These are phyloP conservation scores for Aspergillus fructus DNA, from an alignment of 2,329 filamentous ascomycete genomes.

Conservation along the genomic window DNA sequence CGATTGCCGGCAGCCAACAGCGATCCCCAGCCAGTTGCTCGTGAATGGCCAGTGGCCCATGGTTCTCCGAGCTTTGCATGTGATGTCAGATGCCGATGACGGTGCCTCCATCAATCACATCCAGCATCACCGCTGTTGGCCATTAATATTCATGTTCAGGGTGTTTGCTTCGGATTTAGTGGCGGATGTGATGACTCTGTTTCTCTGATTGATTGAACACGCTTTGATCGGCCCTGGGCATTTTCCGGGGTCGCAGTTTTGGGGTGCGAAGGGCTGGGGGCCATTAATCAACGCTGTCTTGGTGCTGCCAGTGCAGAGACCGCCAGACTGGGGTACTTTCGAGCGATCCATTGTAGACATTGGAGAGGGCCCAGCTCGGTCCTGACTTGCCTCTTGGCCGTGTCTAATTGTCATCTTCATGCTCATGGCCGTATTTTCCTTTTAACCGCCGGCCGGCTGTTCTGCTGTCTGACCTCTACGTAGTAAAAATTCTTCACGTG, in stretches of 20 bases:
- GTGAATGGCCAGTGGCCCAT: background rate
- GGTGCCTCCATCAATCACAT: conserved; percentile 4
- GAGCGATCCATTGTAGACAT: background rate
- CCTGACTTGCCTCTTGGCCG: background rate
- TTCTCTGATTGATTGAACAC: background rate
- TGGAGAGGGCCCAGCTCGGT: background rate
- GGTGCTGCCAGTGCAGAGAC: background rate
- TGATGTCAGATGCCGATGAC: conserved; percentile 8
- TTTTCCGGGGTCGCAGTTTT: background rate
- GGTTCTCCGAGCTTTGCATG: conserved; percentile 7
- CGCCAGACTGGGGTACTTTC: background rate
- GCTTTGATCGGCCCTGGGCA: background rate
- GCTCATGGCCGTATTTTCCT: background rate
- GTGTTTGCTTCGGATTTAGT: background rate
- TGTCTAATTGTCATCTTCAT: background rate
- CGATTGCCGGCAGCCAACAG: background rate
- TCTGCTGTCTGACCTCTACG: background rate
- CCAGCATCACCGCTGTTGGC: background rate
- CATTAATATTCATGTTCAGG: background rate
- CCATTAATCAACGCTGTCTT: background rate
- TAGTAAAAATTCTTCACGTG: conserved; percentile 13
- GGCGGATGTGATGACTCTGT: background rate
- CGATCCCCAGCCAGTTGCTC: background rate
- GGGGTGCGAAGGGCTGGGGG: background rate
- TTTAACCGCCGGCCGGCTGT: conserved; percentile 1